Conservation (phyloP, 2,329 filamentous ascomycete genomes). For the Botrytis cinerea region DNA sequence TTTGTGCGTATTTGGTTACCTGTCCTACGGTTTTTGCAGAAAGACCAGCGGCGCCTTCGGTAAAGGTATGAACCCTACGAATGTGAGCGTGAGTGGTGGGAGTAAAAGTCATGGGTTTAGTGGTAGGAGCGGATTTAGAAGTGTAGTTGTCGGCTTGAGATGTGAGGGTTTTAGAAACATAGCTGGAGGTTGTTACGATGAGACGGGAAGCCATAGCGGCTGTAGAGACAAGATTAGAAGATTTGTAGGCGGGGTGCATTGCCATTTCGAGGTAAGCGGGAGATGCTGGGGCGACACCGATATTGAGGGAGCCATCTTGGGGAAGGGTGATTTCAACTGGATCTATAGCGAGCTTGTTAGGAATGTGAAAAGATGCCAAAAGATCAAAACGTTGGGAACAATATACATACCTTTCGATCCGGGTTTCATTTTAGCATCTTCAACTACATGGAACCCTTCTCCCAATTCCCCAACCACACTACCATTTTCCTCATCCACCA, state of each 20-base stretch:
- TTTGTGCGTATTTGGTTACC: conserved; percentile 83
- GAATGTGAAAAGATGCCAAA: conserved; percentile 22
- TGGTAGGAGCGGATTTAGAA: conserved; percentile 72
- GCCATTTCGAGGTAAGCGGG: conserved; percentile 74
- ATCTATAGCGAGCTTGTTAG: conserved; percentile 50
- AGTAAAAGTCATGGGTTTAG: conserved; percentile 84
- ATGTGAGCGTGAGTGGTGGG: conserved; percentile 82
- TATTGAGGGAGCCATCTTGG: conserved; percentile 63
- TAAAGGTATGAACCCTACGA: conserved; percentile 87
- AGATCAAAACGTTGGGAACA: neutral
- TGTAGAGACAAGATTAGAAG: conserved; percentile 81
- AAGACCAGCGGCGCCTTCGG: conserved; percentile 73
- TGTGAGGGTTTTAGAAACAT: conserved; percentile 75
- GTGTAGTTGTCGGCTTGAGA: conserved; percentile 79
- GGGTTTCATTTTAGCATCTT: conserved; percentile 72
- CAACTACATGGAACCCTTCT: conserved; percentile 77
- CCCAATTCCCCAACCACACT: conserved; percentile 91
- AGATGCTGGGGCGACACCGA: conserved; percentile 66
- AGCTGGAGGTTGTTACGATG: conserved; percentile 83
- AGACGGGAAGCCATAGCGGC: conserved; percentile 86
- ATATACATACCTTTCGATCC: conserved; percentile 81
- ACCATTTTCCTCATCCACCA: conserved; percentile 94
- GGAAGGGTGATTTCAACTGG: conserved; percentile 80
- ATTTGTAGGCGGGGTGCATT: conserved; percentile 87
- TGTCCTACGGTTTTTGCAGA: conserved; percentile 86